A percentile compares a stretch with the other conserved stretches of the same genome.
phyloP scores from a whole-genome alignment of 2,329 filamentous ascomycete species.

The Aspergillus clavatus region DNA sequence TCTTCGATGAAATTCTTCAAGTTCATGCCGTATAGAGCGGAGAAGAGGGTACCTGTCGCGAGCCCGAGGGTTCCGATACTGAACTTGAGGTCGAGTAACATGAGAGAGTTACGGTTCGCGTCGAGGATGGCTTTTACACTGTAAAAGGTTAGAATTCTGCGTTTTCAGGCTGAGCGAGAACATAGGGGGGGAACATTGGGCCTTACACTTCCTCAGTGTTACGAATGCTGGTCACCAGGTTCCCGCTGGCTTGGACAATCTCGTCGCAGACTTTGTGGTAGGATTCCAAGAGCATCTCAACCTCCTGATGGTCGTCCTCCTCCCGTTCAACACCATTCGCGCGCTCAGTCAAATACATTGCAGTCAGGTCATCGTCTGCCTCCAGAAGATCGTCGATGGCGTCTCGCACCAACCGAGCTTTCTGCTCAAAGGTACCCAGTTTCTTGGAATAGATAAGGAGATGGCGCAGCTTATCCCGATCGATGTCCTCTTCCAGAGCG shows the following conservation, averaged over 20 bases:
- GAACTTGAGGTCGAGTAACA: conserved; percentile 95
- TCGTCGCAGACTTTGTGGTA: conserved; percentile 98
- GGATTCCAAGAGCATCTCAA: conserved; percentile 93
- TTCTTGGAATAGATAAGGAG: conserved; percentile 93
- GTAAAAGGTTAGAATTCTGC: conserved; percentile 14
- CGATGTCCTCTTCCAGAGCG: conserved; percentile 93
- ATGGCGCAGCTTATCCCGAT: conserved; percentile 84
- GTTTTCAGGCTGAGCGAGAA: neutral
- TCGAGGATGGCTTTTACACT: conserved; percentile 96
- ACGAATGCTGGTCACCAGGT: conserved; percentile 86
- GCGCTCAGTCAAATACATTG: conserved; percentile 95
- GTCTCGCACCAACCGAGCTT: conserved; percentile 86
- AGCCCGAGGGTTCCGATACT: conserved; percentile 92
- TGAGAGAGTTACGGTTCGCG: conserved; percentile 94
- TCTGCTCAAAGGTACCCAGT: conserved; percentile 94
- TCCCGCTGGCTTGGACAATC: conserved; percentile 91
- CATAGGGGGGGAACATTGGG: neutral
- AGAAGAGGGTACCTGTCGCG: conserved; percentile 88
- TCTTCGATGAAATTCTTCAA: conserved; percentile 98
- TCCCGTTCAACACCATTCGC: conserved; percentile 65
- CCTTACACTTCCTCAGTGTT: conserved; percentile 97
- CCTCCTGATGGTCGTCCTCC: conserved; percentile 87
- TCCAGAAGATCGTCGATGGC: conserved; percentile 93
- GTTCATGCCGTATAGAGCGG: conserved; percentile 99
- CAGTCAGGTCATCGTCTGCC: conserved; percentile 87